Conservation (phyloP, 495 filamentous ascomycete genomes). For the Delitschia confertaspora region DNA sequence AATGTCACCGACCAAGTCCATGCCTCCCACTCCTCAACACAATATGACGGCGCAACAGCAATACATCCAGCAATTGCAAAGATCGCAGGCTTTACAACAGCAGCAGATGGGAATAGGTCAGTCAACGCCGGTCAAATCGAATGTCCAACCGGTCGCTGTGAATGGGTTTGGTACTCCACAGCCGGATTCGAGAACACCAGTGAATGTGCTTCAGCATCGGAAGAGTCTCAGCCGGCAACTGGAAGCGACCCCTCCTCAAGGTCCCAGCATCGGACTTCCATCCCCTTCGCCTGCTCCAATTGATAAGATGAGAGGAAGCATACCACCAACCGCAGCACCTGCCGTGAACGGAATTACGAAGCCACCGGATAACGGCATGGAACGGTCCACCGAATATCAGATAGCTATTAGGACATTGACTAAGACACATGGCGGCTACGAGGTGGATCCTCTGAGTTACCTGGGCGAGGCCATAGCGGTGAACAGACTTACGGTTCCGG, state of each 20-base stretch:
- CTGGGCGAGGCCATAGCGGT: constrained; percentile 23
- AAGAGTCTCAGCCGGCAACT: constrained; percentile 39
- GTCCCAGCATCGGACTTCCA: constrained; percentile 7
- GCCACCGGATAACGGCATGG: constrained; percentile 19
- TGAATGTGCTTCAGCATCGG: constrained; percentile 35
- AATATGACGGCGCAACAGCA: constrained; percentile 34
- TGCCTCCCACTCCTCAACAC: constrained; percentile 36
- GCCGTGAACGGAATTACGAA: constrained; percentile 25
- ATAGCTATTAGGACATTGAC: constrained; percentile 11
- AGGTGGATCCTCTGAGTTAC: constrained; percentile 13
- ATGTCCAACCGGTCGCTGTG: constrained; percentile 6
- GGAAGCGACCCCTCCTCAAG: constrained; percentile 29
- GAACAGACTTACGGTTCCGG: constrained; percentile 63
- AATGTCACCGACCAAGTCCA: constrained; percentile 41
- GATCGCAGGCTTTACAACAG: constrained; percentile 27
- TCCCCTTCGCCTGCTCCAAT: constrained; percentile 8
- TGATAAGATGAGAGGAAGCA: constrained; percentile 3
- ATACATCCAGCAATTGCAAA: constrained; percentile 37
- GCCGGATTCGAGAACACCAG: constrained; percentile 12
- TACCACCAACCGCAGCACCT: constrained; percentile 24
- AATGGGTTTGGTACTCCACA: constrained; percentile 28
- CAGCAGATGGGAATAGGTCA: constrained; percentile 29
- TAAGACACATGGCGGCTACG: constrained; percentile 23
- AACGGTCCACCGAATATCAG: constrained; percentile 24
- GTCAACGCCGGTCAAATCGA: constrained; percentile 25